These are phyloP conservation scores for Starmerella sp. DNA, from an alignment of 805 yeast species.

Conservation along the genomic window DNA sequence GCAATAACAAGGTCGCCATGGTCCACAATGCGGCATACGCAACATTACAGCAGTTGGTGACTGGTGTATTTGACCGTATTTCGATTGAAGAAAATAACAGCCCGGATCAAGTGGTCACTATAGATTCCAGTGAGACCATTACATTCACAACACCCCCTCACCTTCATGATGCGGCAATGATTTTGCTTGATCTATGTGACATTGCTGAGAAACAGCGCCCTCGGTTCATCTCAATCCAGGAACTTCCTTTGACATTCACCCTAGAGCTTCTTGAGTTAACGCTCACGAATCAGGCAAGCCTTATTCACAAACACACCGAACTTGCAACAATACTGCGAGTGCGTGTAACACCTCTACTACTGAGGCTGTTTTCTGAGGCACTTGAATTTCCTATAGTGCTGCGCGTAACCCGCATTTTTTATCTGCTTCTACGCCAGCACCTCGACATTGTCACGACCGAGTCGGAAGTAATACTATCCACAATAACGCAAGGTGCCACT, in stretches of 20 bases:
- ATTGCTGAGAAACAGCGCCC: constrained; percentile 51
- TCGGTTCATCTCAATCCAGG: constrained; percentile 39
- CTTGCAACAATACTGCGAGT: constrained; percentile 55
- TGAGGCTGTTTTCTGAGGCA: constrained; percentile 48
- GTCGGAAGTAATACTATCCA: constrained; percentile 66
- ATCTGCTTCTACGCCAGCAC: constrained; percentile 50
- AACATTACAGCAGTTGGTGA: constrained; percentile 74
- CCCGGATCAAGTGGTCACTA: constrained; percentile 1
- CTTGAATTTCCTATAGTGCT: constrained; percentile 58
- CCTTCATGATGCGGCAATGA: constrained; percentile 57
- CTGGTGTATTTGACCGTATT: constrained; percentile 63
- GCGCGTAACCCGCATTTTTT: constrained; percentile 62
- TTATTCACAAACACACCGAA: constrained; percentile 52
- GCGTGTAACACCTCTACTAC: constrained; percentile 61
- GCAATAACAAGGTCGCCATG: constrained; percentile 56
- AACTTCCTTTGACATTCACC: constrained; percentile 53
- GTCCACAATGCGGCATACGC: constrained; percentile 89
- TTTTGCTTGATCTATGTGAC: constrained; percentile 63
- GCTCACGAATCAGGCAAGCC: constrained; percentile 46
- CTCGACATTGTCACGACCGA: constrained; percentile 57
- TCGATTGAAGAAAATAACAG: constrained; percentile 23
- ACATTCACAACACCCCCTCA: constrained; percentile 37
- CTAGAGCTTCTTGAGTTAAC: constrained; percentile 77
- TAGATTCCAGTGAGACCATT: constrained; percentile 31
- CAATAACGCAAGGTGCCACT: constrained; percentile 57